These are phyloP conservation scores for Pythium apleroticum DNA, from an alignment of 352 stramenopile species.

Conservation along the genomic window DNA sequence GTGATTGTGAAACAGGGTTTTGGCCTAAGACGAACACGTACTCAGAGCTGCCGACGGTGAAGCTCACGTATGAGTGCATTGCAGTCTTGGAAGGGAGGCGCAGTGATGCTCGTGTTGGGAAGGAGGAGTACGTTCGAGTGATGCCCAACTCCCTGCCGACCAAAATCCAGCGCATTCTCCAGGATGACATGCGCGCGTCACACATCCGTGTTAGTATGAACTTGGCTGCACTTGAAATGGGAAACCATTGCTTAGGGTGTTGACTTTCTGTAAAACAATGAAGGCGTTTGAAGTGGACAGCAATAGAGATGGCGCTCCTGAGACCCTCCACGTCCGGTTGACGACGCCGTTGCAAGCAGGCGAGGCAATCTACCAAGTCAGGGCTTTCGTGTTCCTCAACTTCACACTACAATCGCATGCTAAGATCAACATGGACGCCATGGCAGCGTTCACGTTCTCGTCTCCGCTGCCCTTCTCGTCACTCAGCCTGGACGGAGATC, in stretches of 20 bases:
- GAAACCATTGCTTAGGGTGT: too few species aligned
- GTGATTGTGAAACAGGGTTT: conserved; percentile 41
- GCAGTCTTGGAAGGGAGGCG: conserved; percentile 56
- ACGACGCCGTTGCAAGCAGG: conserved; percentile 39
- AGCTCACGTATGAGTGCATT: conserved; percentile 61
- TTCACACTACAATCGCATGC: conserved; percentile 51
- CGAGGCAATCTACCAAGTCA: conserved; percentile 53
- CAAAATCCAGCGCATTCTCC: conserved; percentile 44
- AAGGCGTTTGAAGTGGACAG: conserved; percentile 48
- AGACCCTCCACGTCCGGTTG: conserved; percentile 55
- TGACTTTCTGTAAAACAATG: too few species aligned
- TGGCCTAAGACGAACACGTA: conserved; percentile 61
- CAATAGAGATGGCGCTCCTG: conserved; percentile 50
- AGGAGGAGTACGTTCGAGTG: conserved; percentile 20
- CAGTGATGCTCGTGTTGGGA: conserved; percentile 4
- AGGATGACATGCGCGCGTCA: conserved; percentile 35
- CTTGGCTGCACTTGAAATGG: not conserved
- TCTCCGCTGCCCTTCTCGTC: conserved; percentile 37
- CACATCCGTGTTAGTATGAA: conserved; percentile 38
- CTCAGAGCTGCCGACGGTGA: conserved; percentile 56
- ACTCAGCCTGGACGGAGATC: conserved; percentile 56
- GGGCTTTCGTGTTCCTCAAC: conserved; percentile 56
- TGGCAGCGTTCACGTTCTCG: conserved; percentile 40
- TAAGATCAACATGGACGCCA: conserved; percentile 66
- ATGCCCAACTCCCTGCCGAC: conserved; percentile 49